Evolutionary conservation across 2,329 filamentous ascomycete genomes (phyloP).

Genomic region (Kalaharituber pfeilii): DNA sequence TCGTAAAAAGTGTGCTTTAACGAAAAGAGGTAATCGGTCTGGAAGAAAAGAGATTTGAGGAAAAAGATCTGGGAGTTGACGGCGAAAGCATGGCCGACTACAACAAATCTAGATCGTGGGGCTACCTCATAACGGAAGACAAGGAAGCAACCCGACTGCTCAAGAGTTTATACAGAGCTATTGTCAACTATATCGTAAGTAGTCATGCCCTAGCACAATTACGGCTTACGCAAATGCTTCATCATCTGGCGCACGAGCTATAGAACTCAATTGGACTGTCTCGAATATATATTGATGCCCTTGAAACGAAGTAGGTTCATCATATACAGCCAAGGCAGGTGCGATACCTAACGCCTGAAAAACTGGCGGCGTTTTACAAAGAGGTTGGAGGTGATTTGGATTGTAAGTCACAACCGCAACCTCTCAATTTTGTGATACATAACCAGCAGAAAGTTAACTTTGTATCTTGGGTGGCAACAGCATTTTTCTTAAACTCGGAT

Average conservation of each 20-base stretch:
- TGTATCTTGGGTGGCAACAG: constrained; percentile 25
- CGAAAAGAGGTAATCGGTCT: too few species aligned
- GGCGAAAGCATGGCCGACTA: not conserved
- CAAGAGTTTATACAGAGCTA: constrained; percentile 48
- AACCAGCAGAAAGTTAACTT: not conserved
- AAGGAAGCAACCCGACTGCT: constrained; percentile 51
- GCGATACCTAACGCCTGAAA: constrained; percentile 42
- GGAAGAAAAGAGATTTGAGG: too few species aligned
- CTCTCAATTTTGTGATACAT: constrained; percentile 3
- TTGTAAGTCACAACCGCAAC: constrained; percentile 29
- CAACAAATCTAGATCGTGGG: constrained; percentile 21
- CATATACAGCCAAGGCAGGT: constrained; percentile 42
- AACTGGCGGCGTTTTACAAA: constrained; percentile 62
- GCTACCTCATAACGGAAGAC: constrained; percentile 49
- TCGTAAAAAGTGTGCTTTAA: too few species aligned
- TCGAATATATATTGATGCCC: too few species aligned
- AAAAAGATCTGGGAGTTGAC: too few species aligned
- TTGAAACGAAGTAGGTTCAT: constrained; percentile 33
- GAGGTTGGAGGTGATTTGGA: constrained; percentile 61
- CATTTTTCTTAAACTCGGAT: constrained; percentile 61
- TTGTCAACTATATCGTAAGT: constrained; percentile 53
- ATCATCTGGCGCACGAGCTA: too few species aligned
- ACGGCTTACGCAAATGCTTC: too few species aligned
- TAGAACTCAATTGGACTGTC: too few species aligned
- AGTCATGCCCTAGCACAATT: constrained; percentile 14